Evolutionary conservation across 768 basidiomycete genomes (phyloP).

Genomic region (Amanita fuliginea): DNA sequence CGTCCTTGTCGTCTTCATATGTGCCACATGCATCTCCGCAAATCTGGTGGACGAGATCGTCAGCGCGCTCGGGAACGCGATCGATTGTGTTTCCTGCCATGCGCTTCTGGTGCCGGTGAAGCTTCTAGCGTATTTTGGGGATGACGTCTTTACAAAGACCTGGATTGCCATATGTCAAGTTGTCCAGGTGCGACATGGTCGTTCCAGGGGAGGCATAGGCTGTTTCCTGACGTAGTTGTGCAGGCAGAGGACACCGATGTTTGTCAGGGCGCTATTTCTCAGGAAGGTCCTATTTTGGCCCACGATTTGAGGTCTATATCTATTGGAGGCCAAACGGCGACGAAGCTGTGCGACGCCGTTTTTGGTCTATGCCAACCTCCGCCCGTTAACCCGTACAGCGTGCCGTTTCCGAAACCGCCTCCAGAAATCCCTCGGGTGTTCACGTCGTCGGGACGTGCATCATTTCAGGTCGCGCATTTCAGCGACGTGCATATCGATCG

Average conservation of each 20-base stretch:
- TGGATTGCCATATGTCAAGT: slow-evolving; percentile 34
- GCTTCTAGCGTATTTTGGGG: slow-evolving; percentile 35
- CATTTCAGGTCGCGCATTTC: slow-evolving; percentile 50
- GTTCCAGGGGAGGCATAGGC: too few species aligned
- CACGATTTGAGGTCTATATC: slow-evolving; percentile 42
- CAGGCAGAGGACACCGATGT: slow-evolving; percentile 48
- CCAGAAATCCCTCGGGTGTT: slow-evolving; percentile 24
- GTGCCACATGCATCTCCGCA: slow-evolving; percentile 12
- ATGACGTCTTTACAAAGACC: slow-evolving; percentile 31
- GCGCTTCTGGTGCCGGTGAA: slow-evolving; percentile 35
- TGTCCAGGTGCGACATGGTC: slow-evolving; percentile 20
- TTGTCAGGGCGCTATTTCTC: slow-evolving; percentile 37
- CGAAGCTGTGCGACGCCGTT: slow-evolving; percentile 42
- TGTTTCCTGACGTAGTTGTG: not conserved
- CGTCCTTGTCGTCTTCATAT: slow-evolving; percentile 6
- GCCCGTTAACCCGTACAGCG: slow-evolving; percentile 28
- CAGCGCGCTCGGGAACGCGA: slow-evolving; percentile 30
- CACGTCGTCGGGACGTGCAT: slow-evolving; percentile 24
- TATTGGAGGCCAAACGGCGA: slow-evolving; percentile 33
- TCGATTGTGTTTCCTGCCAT: slow-evolving; percentile 42
- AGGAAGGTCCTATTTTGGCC: slow-evolving; percentile 48
- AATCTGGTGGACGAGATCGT: slow-evolving; percentile 29
- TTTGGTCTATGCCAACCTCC: slow-evolving; percentile 44
- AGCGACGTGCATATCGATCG: slow-evolving; percentile 57
- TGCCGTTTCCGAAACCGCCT: slow-evolving; percentile 33